These are phyloP conservation scores for Cardamine chenopodiifolia DNA, from an alignment of 345 rosid species.

Conservation along the genomic window DNA sequence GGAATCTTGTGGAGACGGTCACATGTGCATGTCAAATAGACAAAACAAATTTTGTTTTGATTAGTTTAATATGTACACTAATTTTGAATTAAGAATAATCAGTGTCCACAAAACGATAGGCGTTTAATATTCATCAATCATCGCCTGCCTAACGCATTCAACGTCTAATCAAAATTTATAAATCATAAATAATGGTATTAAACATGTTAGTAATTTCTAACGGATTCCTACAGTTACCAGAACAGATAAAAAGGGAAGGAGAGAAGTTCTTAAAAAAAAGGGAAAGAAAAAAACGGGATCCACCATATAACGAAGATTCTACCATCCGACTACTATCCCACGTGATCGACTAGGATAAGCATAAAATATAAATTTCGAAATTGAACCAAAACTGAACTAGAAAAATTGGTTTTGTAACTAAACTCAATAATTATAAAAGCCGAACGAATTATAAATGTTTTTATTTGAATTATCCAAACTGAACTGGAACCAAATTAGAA, in stretches of 20 bases:
- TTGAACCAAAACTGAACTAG: too few species aligned
- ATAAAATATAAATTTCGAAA: too few species aligned
- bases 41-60: background rate
- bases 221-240: background rate
- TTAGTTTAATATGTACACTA: slow-evolving; percentile 1
- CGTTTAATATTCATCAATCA: background rate
- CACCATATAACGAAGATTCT: slow-evolving; percentile 34
- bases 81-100: background rate
- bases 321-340: slow-evolving; percentile 23
- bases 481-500: too few species aligned
- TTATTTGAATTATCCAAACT: too few species aligned
- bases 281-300: background rate
- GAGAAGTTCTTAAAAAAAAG: background rate
- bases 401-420: too few species aligned
- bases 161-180: background rate
- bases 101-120: background rate
- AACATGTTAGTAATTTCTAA: too few species aligned
- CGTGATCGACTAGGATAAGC: slow-evolving; percentile 41
- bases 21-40: slow-evolving; percentile 12
- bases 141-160: background rate
- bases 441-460: too few species aligned
- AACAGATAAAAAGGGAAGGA: background rate
- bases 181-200: too few species aligned
- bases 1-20: slow-evolving; percentile 47
- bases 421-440: too few species aligned